A percentile compares a stretch with the other conserved stretches of the same genome.
These are phyloP conservation scores for Termitomyces sp. DNA, from an alignment of 768 basidiomycete genomes.

Conservation along the genomic window DNA sequence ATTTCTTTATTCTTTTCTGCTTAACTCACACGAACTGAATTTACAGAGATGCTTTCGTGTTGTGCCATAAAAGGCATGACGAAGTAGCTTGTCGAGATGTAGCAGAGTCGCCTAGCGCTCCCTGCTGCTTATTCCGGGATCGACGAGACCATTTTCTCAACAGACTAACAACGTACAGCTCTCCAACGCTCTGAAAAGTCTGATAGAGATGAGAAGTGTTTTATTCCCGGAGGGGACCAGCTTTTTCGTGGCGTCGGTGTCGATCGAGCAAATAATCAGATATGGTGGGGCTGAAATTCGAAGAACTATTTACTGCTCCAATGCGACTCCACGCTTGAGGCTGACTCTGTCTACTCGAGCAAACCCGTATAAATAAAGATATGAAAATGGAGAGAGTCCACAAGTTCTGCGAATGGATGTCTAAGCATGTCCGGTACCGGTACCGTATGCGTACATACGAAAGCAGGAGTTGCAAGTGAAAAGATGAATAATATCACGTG, in stretches of 20 bases:
- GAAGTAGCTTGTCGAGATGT: background rate
- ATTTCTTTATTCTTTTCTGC: background rate
- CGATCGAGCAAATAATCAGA: background rate
- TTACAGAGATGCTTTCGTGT: background rate
- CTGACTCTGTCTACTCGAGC: no score
- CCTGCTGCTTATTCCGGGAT: background rate
- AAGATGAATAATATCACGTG: background rate
- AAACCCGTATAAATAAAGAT: background rate
- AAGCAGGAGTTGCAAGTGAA: no score
- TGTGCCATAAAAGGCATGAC: background rate
- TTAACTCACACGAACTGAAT: background rate
- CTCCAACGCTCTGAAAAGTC: background rate
- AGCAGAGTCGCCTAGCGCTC: background rate
- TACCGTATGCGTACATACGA: no score
- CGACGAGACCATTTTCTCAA: background rate
- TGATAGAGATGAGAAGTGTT: background rate
- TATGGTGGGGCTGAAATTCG: background rate
- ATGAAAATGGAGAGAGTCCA: background rate
- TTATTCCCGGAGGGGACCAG: no score
- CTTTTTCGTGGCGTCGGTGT: background rate
- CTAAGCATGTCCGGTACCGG: background rate
- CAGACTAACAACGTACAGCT: background rate
- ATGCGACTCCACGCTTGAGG: no score
- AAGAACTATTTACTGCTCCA: no score
- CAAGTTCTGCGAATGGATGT: background rate